A percentile compares a stretch with the other conserved stretches of the same genome.
Evolutionary conservation across 331 rosid species (phyloP).

Genomic region (Dryas integrifolia): DNA sequence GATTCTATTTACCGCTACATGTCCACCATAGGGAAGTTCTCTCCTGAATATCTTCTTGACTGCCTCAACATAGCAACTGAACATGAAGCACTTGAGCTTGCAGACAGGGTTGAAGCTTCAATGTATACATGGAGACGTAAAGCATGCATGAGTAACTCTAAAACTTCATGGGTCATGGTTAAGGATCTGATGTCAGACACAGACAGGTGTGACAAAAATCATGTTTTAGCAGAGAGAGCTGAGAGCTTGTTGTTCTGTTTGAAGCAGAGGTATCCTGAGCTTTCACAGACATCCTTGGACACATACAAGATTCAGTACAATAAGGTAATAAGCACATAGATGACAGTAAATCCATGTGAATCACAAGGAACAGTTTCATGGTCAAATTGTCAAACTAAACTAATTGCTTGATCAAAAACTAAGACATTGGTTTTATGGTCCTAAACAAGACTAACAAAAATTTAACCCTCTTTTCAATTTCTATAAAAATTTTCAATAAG

Average conservation of each 20-base stretch:
- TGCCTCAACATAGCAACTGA: slow-evolving; percentile 66
- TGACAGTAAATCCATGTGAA: background rate
- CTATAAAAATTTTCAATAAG: too few relatives aligned
- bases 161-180: slow-evolving; percentile 81
- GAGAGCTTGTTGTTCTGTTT: slow-evolving; percentile 63
- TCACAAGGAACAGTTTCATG: background rate
- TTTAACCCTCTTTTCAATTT: too few relatives aligned
- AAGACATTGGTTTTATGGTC: too few relatives aligned
- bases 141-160: slow-evolving; percentile 75
- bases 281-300: slow-evolving; percentile 90
- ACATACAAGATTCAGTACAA: slow-evolving; percentile 87
- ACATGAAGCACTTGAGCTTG: slow-evolving; percentile 89
- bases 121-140: slow-evolving; percentile 96
- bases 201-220: slow-evolving; percentile 64
- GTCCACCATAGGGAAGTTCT: slow-evolving; percentile 61
- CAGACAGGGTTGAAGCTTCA: slow-evolving; percentile 83
- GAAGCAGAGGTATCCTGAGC: slow-evolving; percentile 89
- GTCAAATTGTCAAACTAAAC: background rate
- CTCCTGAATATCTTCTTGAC: slow-evolving; percentile 64
- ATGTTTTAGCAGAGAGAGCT: slow-evolving; percentile 73
- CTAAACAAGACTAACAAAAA: too few relatives aligned
- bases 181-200: slow-evolving; percentile 77
- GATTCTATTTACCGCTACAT: slow-evolving; percentile 67
- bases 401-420: too few relatives aligned
- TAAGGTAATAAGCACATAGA: slow-evolving; percentile 41